Evolutionary conservation across 2,329 filamentous ascomycete species (phyloP).

Genomic region (Exophiala dermatitidis): DNA sequence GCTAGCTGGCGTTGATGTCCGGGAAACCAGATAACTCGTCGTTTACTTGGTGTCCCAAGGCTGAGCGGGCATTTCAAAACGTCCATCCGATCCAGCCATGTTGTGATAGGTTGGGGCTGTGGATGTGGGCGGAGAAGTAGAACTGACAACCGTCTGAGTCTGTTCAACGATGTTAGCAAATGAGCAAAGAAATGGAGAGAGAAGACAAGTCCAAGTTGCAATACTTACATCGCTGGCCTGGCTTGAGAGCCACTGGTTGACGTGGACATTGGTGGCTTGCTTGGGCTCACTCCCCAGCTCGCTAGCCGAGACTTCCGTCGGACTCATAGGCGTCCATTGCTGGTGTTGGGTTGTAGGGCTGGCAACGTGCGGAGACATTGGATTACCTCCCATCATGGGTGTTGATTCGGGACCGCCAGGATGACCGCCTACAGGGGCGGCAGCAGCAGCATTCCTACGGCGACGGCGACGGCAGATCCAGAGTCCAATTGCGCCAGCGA

Average conservation of each 20-base stretch:
- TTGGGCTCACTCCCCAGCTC: constrained; percentile 13
- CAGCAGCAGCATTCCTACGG: constrained; percentile 1
- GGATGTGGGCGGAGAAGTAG: constrained; percentile 3
- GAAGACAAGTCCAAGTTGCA: background rate
- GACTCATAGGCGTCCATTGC: constrained; percentile 21
- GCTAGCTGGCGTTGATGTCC: background rate
- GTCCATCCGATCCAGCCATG: constrained; percentile 12
- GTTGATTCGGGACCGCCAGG: constrained; percentile 5
- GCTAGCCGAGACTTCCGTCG: constrained; percentile 9
- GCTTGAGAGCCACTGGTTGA: constrained; percentile 23
- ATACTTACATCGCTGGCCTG: constrained; percentile 20
- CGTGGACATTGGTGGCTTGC: constrained; percentile 7
- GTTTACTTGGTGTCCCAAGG: constrained; percentile 13
- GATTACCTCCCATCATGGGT: constrained; percentile 4
- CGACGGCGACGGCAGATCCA: constrained; percentile 18
- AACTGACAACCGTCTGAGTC: constrained; percentile 4
- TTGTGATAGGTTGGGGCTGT: background rate
- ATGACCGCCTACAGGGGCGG: background rate
- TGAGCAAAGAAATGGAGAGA: background rate
- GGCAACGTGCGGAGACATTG: constrained; percentile 5
- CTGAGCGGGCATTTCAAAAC: constrained; percentile 20
- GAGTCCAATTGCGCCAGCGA: constrained; percentile 14
- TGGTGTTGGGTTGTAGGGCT: constrained; percentile 11
- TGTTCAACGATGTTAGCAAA: constrained; percentile 4
- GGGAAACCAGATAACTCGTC: background rate